Base-by-base conservation (phyloP, 805 yeast genomes). In the Candida nanaspora region DNA sequence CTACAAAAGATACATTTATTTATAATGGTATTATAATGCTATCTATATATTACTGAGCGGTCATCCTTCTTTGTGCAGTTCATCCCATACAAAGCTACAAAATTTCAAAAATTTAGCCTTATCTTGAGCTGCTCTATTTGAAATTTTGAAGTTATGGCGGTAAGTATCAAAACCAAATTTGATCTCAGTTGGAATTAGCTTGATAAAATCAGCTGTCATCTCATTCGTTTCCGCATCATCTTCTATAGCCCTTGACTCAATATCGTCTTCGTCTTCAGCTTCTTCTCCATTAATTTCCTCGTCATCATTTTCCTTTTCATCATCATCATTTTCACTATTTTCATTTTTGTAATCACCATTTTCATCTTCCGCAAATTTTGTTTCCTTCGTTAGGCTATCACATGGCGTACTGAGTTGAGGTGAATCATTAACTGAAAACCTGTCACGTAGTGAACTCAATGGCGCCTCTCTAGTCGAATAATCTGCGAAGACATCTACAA, bases 181-280 rank as follows among this genome's bases (percentile, higher is more conserved):
- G 26, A 30, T 22, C 23, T n/a, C 25, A n/a, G 35, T 23, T 21
- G 21, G 35, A n/a, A 35, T 6, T 23, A 16, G 4, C 9, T 15
- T 33, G 6, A 23, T 2, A 20, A 30, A 14, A 10, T 18, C 14
- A 19, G 3, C 22, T n/a, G 15, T 5, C 8, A 16, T 14, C n/a
- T 20, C 35, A 9, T 18, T 10, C 10, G 47, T 33, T 28, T 29
- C 41, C 5, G 53, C 55, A 19, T 48, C 53, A 8, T 55, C 54
- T 36, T 51, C 58, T 22, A 53, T 48, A 5, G 57, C 58, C 8
- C 41, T 37, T 9, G 47, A 35, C 39, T 50, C 53, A 25, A 49
- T 51, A 28, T 45, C 48, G 32, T 47, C 48, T 14, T 46, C 48
- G 16, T 38, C 42, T 3, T 38, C 51, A n/a, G 35, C 42, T 5